Base-by-base conservation (phyloP, 192 early-diverging fungal genomes). In the Oehlia diaphana region DNA sequence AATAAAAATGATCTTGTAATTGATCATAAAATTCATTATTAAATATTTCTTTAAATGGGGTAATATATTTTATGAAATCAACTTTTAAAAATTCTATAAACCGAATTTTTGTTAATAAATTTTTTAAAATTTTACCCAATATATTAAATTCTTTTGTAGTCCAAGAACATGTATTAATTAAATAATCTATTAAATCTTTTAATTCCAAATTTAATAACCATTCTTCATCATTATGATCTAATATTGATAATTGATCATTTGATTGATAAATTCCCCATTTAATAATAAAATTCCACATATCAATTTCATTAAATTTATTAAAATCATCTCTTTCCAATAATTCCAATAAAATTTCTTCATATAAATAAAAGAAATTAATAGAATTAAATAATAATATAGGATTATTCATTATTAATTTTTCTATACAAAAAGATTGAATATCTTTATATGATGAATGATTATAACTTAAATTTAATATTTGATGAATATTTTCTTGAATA, bases 311-410 rank as follows among this genome's bases (percentile, higher is more conserved):
- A 23, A 77, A 58, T 58, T 58, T 65, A n/a, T 33, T 42, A 65
- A 77, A 28, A 65, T 77, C 75, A 66, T 66, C 63, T 2, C 75
- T 62, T 14, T 77, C 28, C 44, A 77, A 66, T 47, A 77, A 65
- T 12, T n/a, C 35, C 6, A 44, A 37, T 26, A 77, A 61, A 26
- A 77, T 35, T 9, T 14, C n/a, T 44, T 77, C 75, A 26, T 77
- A 35, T 26, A 77, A 42, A 37, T 31, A 26, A 42, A 53, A 31
- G 33, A 77, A 77, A 28, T 53, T 6, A 28, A 44, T 42, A 16
- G 75, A n/a, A 26, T 77, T 42, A 65, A 77, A 77, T 23, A 77
- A 28, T 9, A 53, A 28, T 21, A 14, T 14, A 5, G 33, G 62
- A 63, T 65, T 28, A 16, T 65, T 6, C 9, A 70, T 39, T 2